Percentiles rank a stretch among this genome's conserved stretches.
These are phyloP conservation scores for Lenzites betulinus DNA, from an alignment of 768 basidiomycete genomes.

Conservation along the genomic window DNA sequence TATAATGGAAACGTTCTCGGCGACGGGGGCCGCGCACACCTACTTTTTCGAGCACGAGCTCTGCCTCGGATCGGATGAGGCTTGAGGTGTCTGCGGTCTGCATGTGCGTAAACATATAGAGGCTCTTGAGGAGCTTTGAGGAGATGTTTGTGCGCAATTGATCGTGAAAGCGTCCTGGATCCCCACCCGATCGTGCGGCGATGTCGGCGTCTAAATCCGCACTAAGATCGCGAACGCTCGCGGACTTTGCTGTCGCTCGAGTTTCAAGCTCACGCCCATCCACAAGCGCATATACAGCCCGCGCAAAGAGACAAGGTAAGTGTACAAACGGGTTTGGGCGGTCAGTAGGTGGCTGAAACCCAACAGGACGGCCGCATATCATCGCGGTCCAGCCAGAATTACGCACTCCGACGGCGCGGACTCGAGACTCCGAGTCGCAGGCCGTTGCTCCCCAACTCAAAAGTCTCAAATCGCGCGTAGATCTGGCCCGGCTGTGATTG, in stretches of 20 bases:
- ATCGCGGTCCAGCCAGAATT: background rate
- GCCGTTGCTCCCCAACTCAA: no score
- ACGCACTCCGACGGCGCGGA: no score
- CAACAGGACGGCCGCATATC: background rate
- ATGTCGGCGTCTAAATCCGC: conserved; percentile 7
- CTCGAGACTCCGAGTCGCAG: no score
- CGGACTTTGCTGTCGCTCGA: background rate
- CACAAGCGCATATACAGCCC: background rate
- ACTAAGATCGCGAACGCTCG: background rate
- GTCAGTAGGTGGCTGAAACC: background rate
- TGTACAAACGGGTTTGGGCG: background rate
- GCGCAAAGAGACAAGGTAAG: background rate
- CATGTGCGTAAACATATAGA: no score
- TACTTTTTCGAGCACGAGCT: conserved; percentile 64
- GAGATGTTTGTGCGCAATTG: conserved; percentile 9
- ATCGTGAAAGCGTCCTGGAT: background rate
- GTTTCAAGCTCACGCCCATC: background rate
- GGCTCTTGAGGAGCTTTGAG: background rate
- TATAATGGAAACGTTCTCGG: background rate
- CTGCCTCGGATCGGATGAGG: conserved; percentile 73
- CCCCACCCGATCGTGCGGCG: conserved; percentile 1
- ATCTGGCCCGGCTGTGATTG: conserved; percentile 14
- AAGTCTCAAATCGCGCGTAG: conserved; percentile 7
- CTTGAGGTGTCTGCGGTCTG: conserved; percentile 39
- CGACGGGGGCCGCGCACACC: conserved; percentile 26